Evolutionary conservation across 768 basidiomycete genomes (phyloP).

Genomic region (Termitomyces eurrhizus): DNA sequence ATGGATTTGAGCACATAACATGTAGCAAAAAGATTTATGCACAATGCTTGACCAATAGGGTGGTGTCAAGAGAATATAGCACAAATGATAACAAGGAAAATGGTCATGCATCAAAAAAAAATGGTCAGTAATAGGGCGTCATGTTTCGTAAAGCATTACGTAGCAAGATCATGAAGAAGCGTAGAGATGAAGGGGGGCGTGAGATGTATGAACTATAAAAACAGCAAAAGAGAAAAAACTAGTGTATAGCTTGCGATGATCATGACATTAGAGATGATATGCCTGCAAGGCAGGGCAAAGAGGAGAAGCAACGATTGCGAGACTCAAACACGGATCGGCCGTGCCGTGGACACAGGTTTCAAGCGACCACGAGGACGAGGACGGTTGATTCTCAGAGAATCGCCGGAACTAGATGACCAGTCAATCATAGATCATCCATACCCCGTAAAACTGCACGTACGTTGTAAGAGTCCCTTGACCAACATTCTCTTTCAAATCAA

Average conservation of each 20-base stretch:
- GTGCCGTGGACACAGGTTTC: conserved; percentile 36
- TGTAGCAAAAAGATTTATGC: conserved; percentile 6
- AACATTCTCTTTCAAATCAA: conserved; percentile 55
- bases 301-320: background rate
- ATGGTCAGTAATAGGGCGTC: conserved; percentile 1
- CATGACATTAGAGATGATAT: conserved; percentile 12
- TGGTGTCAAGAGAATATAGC: conserved; percentile 6
- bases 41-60: conserved; percentile 10
- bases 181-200: background rate
- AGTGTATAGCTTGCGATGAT: conserved; percentile 9
- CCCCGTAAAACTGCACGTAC: conserved; percentile 38
- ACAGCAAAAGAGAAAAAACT: background rate
- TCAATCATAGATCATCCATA: background rate
- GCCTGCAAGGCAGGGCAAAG: background rate
- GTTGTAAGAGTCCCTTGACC: conserved; percentile 42
- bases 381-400: conserved; percentile 43
- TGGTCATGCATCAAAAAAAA: conserved; percentile 5
- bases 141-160: conserved; percentile 12
- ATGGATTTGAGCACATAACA: conserved; percentile 5
- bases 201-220: background rate
- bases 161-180: conserved; percentile 12
- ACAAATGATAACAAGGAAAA: conserved; percentile 13
- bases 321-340: conserved; percentile 32
- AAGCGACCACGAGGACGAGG: conserved; percentile 48
- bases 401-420: conserved; percentile 35